Conservation (phyloP, 768 basidiomycete species). For the Hydnum rufescens region DNA sequence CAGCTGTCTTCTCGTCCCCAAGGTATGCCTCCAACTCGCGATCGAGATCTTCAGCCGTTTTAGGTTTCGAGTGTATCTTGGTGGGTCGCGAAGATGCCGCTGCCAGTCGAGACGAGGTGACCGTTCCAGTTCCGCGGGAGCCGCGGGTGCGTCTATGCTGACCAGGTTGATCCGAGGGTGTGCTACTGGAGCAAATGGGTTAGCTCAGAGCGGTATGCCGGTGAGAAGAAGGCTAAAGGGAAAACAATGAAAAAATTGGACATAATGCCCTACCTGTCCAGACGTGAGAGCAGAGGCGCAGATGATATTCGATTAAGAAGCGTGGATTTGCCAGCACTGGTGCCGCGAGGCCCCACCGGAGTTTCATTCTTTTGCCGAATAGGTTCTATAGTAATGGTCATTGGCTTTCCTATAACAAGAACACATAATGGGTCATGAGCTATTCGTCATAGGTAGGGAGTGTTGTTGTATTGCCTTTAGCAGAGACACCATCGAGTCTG, state of each 20-base stretch:
- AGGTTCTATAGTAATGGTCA: conserved; percentile 46
- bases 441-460: not conserved
- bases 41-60: conserved; percentile 71
- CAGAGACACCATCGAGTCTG: conserved; percentile 68
- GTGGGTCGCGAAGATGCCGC: not conserved
- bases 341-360: not conserved
- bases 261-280: conserved; percentile 6
- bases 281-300: conserved; percentile 43
- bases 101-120: not conserved
- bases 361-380: not conserved
- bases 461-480: conserved; percentile 41
- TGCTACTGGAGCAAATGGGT: no score
- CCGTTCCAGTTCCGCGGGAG: not conserved
- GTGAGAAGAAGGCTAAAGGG: no score
- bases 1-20: conserved; percentile 6
- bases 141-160: no score
- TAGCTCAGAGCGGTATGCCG: no score
- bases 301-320: conserved; percentile 61
- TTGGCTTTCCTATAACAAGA: conserved; percentile 41
- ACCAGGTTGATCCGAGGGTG: no score
- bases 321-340: conserved; percentile 20
- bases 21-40: conserved; percentile 49
- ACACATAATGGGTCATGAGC: not conserved
- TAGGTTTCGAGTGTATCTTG: conserved; percentile 16
- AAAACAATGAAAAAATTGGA: no score